These are phyloP conservation scores for Coniosporium tulheliwenetii DNA, from an alignment of 2,329 filamentous ascomycete genomes.

Conservation along the genomic window DNA sequence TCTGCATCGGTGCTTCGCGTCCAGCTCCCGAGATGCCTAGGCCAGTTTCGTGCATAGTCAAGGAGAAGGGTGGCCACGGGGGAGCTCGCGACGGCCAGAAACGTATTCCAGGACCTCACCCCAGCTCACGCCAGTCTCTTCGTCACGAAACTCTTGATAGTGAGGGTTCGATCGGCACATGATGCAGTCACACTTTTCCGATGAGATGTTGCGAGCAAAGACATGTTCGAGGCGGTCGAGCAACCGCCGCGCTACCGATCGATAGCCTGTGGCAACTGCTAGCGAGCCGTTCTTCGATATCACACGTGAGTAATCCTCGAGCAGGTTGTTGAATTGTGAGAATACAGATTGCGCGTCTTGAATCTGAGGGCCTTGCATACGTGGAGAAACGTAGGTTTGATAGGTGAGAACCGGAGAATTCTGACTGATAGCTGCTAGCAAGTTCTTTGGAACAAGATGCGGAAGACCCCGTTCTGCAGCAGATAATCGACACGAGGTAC, in stretches of 20 bases:
- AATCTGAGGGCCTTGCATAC: constrained; percentile 15
- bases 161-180: constrained; percentile 50
- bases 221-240: constrained; percentile 87
- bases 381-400: constrained; percentile 42
- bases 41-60: constrained; percentile 39
- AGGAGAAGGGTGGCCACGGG: constrained; percentile 79
- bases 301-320: constrained; percentile 76
- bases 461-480: constrained; percentile 74
- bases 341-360: constrained; percentile 61
- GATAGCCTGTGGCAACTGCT: constrained; percentile 87
- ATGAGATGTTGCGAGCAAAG: constrained; percentile 81
- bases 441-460: constrained; percentile 54
- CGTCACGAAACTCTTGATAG: constrained; percentile 31
- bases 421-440: constrained; percentile 49
- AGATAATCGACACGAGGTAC: constrained; percentile 82
- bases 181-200: constrained; percentile 69
- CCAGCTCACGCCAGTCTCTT: constrained; percentile 65
- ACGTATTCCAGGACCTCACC: constrained; percentile 90
- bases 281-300: constrained; percentile 73
- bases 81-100: constrained; percentile 73
- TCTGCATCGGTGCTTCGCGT: constrained; percentile 46
- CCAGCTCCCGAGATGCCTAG: constrained; percentile 38
- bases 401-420: constrained; percentile 42
- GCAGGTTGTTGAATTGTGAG: constrained; percentile 62
- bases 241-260: constrained; percentile 78